Evolutionary conservation across 176 grass and related monocot species (phyloP).

Genomic region (Dactylis glomerata): DNA sequence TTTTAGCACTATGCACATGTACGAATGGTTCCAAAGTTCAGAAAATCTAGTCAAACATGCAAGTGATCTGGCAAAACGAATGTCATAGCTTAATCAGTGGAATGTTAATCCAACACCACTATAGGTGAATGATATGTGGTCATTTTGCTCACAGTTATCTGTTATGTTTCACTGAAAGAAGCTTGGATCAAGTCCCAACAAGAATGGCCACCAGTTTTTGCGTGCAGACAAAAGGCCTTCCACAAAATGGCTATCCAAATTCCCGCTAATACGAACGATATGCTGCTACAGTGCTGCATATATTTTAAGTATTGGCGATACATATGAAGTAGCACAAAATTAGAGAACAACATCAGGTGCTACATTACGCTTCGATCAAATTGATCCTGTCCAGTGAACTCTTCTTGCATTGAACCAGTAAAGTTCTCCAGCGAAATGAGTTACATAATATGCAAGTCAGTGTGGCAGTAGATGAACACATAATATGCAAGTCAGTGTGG

Average conservation of each 20-base stretch:
- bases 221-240: background rate
- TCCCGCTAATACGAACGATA: background rate
- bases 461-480: background rate
- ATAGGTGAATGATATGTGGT: background rate
- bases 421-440: background rate
- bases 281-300: background rate
- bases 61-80: background rate
- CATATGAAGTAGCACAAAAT: background rate
- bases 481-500: background rate
- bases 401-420: background rate
- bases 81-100: background rate
- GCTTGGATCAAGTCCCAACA: background rate
- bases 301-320: background rate
- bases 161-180: conserved; percentile 12
- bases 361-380: background rate
- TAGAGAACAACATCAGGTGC: background rate
- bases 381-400: background rate
- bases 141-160: conserved; percentile 4
- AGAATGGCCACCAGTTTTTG: background rate
- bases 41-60: background rate
- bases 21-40: background rate
- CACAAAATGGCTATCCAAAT: background rate
- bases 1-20: background rate
- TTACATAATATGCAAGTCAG: background rate
- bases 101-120: conserved; percentile 32